A percentile compares a stretch with the other conserved stretches of the same genome.
Evolutionary conservation across 176 grass and related monocot genomes (phyloP).

Genomic region (Bothriochloa decipiens): DNA sequence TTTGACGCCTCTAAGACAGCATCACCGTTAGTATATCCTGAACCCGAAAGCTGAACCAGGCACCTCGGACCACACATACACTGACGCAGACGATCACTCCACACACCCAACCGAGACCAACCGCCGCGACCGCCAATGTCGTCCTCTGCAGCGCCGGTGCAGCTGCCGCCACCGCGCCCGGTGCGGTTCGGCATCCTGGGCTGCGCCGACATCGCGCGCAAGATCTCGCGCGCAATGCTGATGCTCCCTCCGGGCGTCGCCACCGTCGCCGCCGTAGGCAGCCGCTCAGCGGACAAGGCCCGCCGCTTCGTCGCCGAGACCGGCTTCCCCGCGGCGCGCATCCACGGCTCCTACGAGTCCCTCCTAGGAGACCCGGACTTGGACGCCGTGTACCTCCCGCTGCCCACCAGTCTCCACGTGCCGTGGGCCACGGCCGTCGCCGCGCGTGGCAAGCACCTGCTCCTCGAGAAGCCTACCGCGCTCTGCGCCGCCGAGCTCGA

Average conservation of each 20-base stretch:
- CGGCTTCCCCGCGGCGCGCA: constrained; percentile 38
- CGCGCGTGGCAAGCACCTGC: constrained; percentile 67
- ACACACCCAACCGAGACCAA: too few relatives aligned
- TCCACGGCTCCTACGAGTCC: constrained; percentile 72
- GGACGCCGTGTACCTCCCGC: constrained; percentile 77
- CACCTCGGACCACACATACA: not conserved
- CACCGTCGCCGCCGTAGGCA: constrained; percentile 60
- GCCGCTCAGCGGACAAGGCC: constrained; percentile 69
- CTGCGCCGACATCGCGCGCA: constrained; percentile 75
- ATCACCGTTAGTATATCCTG: too few relatives aligned
- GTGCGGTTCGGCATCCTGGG: constrained; percentile 75
- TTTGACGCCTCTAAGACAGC: too few relatives aligned
- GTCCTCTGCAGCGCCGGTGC: constrained; percentile 33
- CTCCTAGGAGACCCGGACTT: constrained; percentile 70
- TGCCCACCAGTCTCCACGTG: constrained; percentile 78
- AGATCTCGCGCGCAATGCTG: constrained; percentile 65
- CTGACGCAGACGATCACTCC: not conserved
- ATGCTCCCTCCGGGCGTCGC: constrained; percentile 38
- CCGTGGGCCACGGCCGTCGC: constrained; percentile 74
- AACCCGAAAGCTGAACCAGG: too few relatives aligned
- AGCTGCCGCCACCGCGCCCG: constrained; percentile 28
- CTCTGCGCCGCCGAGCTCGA: constrained; percentile 70
- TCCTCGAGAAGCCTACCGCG: constrained; percentile 92
- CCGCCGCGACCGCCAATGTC: not conserved
- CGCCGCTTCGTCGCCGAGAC: constrained; percentile 64